Conservation (phyloP, 768 basidiomycete species). For the Candolleomyces aberdarensis region DNA sequence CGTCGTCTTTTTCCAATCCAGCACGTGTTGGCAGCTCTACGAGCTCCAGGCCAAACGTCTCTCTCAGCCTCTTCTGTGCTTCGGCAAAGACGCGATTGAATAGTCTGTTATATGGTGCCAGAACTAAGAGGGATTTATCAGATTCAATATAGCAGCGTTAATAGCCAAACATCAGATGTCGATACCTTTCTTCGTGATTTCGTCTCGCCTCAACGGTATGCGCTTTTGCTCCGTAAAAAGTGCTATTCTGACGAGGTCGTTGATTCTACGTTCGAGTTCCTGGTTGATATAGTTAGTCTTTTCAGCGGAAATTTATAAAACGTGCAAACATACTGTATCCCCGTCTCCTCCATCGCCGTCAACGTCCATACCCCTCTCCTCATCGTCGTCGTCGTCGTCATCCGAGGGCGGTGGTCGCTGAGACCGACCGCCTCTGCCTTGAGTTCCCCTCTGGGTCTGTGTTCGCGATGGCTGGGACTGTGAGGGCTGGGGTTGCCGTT, state of each 20-base stretch:
- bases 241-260: conserved; percentile 74
- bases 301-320: neutral
- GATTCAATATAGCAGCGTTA: too few species aligned
- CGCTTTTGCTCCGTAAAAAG: conserved; percentile 78
- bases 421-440: neutral
- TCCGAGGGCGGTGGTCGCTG: conserved; percentile 4
- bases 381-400: conserved; percentile 9
- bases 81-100: conserved; percentile 63
- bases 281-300: conserved; percentile 1
- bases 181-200: conserved; percentile 80
- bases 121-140: conserved; percentile 19
- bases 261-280: conserved; percentile 33
- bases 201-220: conserved; percentile 67
- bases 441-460: neutral
- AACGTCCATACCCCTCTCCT: conserved; percentile 4
- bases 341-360: neutral
- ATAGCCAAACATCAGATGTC: too few species aligned
- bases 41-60: conserved; percentile 81
- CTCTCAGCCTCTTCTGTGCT: conserved; percentile 63
- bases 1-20: conserved; percentile 45
- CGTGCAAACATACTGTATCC: neutral
- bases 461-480: conserved; percentile 4
- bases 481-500: neutral
- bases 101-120: conserved; percentile 40
- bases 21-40: conserved; percentile 70